These are phyloP conservation scores for Chrysophaeum taylorii DNA, from an alignment of 352 stramenopile genomes.

Conservation along the genomic window DNA sequence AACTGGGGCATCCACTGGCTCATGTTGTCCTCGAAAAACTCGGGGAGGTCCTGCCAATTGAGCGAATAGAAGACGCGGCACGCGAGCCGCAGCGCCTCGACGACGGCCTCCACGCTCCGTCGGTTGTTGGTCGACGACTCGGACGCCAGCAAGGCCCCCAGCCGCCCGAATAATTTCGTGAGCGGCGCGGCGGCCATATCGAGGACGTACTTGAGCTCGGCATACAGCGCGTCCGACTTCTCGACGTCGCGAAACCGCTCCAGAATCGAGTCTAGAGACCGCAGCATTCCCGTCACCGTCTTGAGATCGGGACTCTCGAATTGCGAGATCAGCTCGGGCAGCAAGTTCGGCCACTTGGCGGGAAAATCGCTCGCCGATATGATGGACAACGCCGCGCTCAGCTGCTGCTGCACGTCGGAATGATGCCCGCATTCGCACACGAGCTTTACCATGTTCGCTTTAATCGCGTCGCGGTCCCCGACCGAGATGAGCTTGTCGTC, in stretches of 20 bases:
- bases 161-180: constrained; percentile 46
- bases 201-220: constrained; percentile 87
- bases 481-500: too few relatives aligned
- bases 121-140: constrained; percentile 27
- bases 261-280: constrained; percentile 96
- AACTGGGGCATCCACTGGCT: constrained; percentile 90
- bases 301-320: constrained; percentile 72
- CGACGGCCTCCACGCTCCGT: not conserved
- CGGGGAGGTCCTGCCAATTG: constrained; percentile 94
- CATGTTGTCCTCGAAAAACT: constrained; percentile 98
- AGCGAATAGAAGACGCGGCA: constrained; percentile 95
- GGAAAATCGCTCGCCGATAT: constrained; percentile 95
- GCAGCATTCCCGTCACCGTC: constrained; percentile 86
- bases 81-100: constrained; percentile 70
- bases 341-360: constrained; percentile 82
- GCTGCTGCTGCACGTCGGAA: constrained; percentile 76
- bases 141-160: constrained; percentile 14
- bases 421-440: constrained; percentile 87
- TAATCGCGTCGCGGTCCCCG: constrained; percentile 82
- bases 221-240: constrained; percentile 84
- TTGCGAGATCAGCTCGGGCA: constrained; percentile 83
- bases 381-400: constrained; percentile 88
- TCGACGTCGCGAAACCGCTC: constrained; percentile 91
- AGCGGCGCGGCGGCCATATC: constrained; percentile 72
- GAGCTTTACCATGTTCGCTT: constrained; percentile 93